These are phyloP conservation scores for Podospora pseudopauciseta DNA, from an alignment of 495 filamentous ascomycete species.

Conservation along the genomic window DNA sequence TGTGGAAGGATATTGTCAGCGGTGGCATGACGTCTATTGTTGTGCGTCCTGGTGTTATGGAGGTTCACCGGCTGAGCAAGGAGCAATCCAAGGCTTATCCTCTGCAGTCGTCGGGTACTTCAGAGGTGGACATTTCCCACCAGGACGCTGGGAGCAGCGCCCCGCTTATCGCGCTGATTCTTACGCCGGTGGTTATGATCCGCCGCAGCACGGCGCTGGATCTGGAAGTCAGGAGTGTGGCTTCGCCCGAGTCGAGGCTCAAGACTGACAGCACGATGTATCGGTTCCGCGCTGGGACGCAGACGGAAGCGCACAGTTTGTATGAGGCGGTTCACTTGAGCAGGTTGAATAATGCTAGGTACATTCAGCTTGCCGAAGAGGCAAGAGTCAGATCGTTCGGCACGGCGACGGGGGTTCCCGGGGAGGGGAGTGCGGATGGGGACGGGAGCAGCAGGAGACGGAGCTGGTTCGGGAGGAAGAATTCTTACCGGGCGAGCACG, in stretches of 20 bases:
- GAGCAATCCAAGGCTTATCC: slow-evolving; percentile 42
- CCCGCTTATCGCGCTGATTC: slow-evolving; percentile 72
- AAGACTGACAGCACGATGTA: slow-evolving; percentile 64
- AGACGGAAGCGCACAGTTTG: slow-evolving; percentile 72
- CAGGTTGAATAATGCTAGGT: slow-evolving; percentile 82
- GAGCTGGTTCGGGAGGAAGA: slow-evolving; percentile 57
- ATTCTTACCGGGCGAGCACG: slow-evolving; percentile 54
- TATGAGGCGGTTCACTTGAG: slow-evolving; percentile 81
- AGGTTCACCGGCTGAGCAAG: slow-evolving; percentile 67
- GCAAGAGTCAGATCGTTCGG: slow-evolving; percentile 51
- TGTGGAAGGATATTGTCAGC: slow-evolving; percentile 72
- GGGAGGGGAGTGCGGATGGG: slow-evolving; percentile 38
- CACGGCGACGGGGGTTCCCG: slow-evolving; percentile 30
- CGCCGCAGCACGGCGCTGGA: slow-evolving; percentile 87
- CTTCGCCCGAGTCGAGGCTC: slow-evolving; percentile 65
- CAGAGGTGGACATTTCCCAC: slow-evolving; percentile 36
- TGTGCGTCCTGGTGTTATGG: slow-evolving; percentile 79
- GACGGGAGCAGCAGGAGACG: slow-evolving; percentile 33
- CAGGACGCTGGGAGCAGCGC: slow-evolving; percentile 37
- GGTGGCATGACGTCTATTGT: slow-evolving; percentile 65
- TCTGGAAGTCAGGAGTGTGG: slow-evolving; percentile 85
- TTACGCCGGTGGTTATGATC: slow-evolving; percentile 84
- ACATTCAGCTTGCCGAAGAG: slow-evolving; percentile 70
- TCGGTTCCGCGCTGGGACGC: slow-evolving; percentile 72
- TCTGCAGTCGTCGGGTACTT: slow-evolving; percentile 35